Conservation (phyloP, 345 rosid species). For the Syzygium aromaticum region DNA sequence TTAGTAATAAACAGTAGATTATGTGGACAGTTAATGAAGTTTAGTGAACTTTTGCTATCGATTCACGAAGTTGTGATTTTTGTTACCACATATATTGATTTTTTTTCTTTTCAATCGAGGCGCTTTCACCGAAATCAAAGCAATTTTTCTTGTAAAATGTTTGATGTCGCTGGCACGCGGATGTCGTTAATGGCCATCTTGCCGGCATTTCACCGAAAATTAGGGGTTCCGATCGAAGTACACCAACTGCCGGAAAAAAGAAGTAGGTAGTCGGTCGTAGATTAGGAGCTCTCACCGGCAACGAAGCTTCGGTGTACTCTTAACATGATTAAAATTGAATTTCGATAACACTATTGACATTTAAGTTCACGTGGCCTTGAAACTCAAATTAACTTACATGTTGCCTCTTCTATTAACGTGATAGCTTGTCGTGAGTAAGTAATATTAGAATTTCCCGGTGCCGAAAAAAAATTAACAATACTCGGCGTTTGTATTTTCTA, state of each 20-base stretch:
- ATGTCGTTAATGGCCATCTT: fast-evolving
- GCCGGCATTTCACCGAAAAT: neutral
- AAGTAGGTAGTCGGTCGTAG: neutral
- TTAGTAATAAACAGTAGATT: neutral
- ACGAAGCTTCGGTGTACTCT: fast-evolving
- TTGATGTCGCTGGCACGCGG: neutral
- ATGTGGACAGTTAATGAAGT: neutral
- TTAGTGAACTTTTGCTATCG: neutral
- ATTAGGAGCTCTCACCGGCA: neutral
- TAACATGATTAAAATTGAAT: neutral
- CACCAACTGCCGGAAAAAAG: neutral
- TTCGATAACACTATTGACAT: neutral
- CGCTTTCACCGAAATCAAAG: neutral
- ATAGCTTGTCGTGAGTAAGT: neutral
- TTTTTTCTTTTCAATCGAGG: neutral
- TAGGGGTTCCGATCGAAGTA: neutral
- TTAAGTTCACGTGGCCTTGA: neutral
- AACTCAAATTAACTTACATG: neutral
- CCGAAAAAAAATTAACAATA: neutral
- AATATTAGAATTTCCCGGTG: neutral
- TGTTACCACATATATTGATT: neutral
- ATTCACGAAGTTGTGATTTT: neutral
- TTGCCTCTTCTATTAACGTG: no score
- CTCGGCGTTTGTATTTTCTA: neutral
- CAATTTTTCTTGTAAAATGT: neutral